A percentile compares a stretch with the other conserved stretches of the same genome.
Conservation (phyloP, 2,329 filamentous ascomycete genomes). For the Penicillium sp. region DNA sequence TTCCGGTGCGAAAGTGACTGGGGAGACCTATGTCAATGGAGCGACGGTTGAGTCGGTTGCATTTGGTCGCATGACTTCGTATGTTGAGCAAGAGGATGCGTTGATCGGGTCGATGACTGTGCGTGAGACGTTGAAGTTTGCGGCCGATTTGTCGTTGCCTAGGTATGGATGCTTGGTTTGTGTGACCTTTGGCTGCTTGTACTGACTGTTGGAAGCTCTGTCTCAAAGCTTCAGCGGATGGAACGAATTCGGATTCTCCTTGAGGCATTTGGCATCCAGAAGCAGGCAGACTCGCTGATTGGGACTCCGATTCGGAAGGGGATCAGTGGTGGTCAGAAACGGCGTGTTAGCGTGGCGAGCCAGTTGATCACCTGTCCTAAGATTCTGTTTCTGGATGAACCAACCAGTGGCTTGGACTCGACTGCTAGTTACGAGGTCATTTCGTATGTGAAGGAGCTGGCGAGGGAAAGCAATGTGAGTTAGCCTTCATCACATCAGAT, state of each 20-base stretch:
- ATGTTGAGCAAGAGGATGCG: conserved; percentile 87
- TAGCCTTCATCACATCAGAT: not conserved
- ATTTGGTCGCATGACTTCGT: conserved; percentile 68
- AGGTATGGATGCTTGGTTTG: conserved; percentile 42
- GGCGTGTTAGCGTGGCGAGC: conserved; percentile 74
- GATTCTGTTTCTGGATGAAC: conserved; percentile 80
- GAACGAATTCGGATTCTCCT: conserved; percentile 67
- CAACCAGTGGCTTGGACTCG: conserved; percentile 80
- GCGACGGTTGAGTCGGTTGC: conserved; percentile 49
- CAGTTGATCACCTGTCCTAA: conserved; percentile 79
- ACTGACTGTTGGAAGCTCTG: conserved; percentile 34
- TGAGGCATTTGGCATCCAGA: conserved; percentile 69
- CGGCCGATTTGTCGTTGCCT: conserved; percentile 65
- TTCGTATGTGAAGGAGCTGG: conserved; percentile 67
- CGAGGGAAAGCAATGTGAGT: conserved; percentile 63
- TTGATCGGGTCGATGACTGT: conserved; percentile 80
- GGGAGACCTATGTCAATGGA: conserved; percentile 65
- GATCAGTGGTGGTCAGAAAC: conserved; percentile 82
- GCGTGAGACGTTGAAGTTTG: conserved; percentile 75
- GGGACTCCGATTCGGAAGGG: conserved; percentile 82
- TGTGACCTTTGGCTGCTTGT: not conserved
- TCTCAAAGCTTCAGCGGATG: conserved; percentile 59
- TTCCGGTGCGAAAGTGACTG: conserved; percentile 55
- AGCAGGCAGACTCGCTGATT: conserved; percentile 69
- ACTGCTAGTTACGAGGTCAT: conserved; percentile 75